Evolutionary conservation across 176 grass and related monocot genomes (phyloP).

Genomic region (barley (Hordeum vulgare)): MorexV3_pseudomolecules_assembly NC_058523.1:469076003-469076502

Average conservation of each 20-base stretch:
- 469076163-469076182: constrained; percentile 18
- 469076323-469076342: background rate
- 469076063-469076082: background rate
- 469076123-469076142: constrained; percentile 56
- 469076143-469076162: constrained; percentile 37
- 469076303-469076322: background rate
- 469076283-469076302: background rate
- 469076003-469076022: too few species aligned
- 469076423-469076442: background rate
- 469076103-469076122: constrained; percentile 25
- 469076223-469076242: background rate
- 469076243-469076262: background rate
- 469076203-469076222: background rate
- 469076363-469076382: constrained; percentile 21
- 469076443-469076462: background rate
- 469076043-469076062: background rate
- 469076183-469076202: background rate
- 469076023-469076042: background rate
- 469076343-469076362: constrained; percentile 11
- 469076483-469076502: background rate
- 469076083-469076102: background rate
- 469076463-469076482: background rate
- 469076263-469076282: background rate
- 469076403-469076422: background rate
- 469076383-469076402: constrained; percentile 30